These are phyloP conservation scores for Rhypophila decipiens DNA, from an alignment of 495 filamentous ascomycete genomes.

Conservation along the genomic window DNA sequence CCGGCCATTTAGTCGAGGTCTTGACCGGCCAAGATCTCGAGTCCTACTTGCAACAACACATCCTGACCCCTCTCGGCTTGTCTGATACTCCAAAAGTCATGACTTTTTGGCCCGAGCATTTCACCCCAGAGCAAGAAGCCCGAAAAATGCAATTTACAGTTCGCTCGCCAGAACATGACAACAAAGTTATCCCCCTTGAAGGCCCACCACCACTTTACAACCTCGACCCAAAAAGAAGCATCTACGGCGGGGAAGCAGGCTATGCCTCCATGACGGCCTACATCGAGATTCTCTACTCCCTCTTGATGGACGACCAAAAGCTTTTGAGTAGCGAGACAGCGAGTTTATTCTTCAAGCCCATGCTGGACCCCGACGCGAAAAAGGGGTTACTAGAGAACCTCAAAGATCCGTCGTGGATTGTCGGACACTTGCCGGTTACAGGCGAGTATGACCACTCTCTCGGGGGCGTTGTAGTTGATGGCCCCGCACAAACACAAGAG, in stretches of 20 bases:
- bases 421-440: slow-evolving; percentile 13
- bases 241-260: slow-evolving; percentile 27
- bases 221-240: background rate
- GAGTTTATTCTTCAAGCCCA: slow-evolving; percentile 22
- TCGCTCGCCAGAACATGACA: slow-evolving; percentile 9
- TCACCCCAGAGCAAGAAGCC: background rate
- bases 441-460: slow-evolving; percentile 29
- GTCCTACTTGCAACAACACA: slow-evolving; percentile 18
- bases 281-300: slow-evolving; percentile 19
- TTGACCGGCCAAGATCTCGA: slow-evolving; percentile 21
- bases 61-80: slow-evolving; percentile 20
- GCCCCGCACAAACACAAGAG: slow-evolving; percentile 16
- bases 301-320: slow-evolving; percentile 26
- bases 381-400: slow-evolving; percentile 13
- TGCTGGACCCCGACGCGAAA: slow-evolving; percentile 16
- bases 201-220: background rate
- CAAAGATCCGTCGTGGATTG: slow-evolving; percentile 17
- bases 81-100: background rate
- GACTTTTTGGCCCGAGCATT: slow-evolving; percentile 23
- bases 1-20: slow-evolving; percentile 23
- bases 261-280: slow-evolving; percentile 22
- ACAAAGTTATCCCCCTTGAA: slow-evolving; percentile 6
- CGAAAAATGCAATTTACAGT: slow-evolving; percentile 13
- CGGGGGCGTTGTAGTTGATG: slow-evolving; percentile 25
- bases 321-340: slow-evolving; percentile 21